Percentiles rank a stretch among this genome's conserved stretches.
phyloP scores from a whole-genome alignment of 306 rosid species.

The Quercus rubra region DNA sequence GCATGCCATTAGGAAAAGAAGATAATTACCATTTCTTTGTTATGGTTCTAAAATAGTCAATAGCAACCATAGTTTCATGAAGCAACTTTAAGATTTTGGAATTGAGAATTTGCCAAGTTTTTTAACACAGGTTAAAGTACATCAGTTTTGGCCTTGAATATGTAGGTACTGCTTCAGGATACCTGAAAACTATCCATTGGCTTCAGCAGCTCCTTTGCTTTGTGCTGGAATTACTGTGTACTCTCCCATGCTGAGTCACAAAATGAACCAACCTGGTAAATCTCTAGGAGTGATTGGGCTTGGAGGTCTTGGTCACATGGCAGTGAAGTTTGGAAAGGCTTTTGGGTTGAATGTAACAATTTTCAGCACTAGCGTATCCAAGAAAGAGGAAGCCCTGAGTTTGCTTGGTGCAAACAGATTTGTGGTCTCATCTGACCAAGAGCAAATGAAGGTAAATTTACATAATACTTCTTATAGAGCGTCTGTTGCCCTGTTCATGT shows the following conservation, averaged over 20 bases:
- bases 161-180: constrained; percentile 75
- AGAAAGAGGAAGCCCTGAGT: constrained; percentile 75
- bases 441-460: constrained; percentile 60
- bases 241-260: constrained; percentile 79
- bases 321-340: constrained; percentile 84
- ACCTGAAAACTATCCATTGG: constrained; percentile 71
- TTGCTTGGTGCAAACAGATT: constrained; percentile 74
- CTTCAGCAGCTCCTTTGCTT: constrained; percentile 90
- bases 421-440: constrained; percentile 68
- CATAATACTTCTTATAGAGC: not conserved
- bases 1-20: not conserved
- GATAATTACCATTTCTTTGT: not conserved
- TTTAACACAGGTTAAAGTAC: not conserved
- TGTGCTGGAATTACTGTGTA: constrained; percentile 93
- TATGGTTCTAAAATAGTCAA: not conserved
- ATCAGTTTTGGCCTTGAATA: constrained; percentile 22
- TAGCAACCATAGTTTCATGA: not conserved
- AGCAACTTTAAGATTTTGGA: not conserved
- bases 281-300: constrained; percentile 89
- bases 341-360: constrained; percentile 69
- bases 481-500: not conserved
- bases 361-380: constrained; percentile 77
- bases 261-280: constrained; percentile 88
- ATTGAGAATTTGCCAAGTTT: not conserved
- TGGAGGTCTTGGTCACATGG: constrained; percentile 96